Evolutionary conservation across 2,329 filamentous ascomycete genomes (phyloP), one percentile per base, ranked within the genome.

Genomic region (Lecanicillium sp.): DNA sequence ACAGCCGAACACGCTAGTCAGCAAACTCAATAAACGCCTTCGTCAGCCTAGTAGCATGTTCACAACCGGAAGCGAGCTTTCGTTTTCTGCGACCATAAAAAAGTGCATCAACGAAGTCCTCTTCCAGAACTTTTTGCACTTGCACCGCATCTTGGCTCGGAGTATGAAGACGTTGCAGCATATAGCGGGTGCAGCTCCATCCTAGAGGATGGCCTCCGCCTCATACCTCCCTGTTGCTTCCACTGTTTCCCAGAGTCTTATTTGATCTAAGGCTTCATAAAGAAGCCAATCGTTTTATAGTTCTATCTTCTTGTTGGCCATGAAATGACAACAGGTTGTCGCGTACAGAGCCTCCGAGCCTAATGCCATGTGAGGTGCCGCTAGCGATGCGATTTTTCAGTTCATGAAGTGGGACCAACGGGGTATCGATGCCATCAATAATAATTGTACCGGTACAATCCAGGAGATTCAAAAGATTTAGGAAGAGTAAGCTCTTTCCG

Each of bases 401-500:
- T 1, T 16, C 9, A 14, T 32, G 17, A 14, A 19, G 14, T 6
- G 35, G 19, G 9, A 38, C 14, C 8, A 18, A 27, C 2, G 9
- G 9, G n/a, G 32, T 38, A 14, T 38, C 35, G 5, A 29, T 9
- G 4, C 29, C 35, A 15, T 38, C 29, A 13, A 38, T 32, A 3
- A 4, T 14, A 9, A 38, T 32, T 7, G 19, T 27, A 5, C 35
- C 29, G 13, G 35, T 16, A 29, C 19, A 38, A 12, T 38, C 29
- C n/a, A 33, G 13, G 15, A 38, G 17, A 8, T 25, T 14, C 3
- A 38, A 19, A 6, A 38, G 17, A 3, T 18, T 29, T 3, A 38
- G 35, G 14, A 38, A 32, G n/a, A 38, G n/a, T 5, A 29, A 32
- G 28, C 28, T 31, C n/a, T 38, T 38, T 6, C 35, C 29, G 12